phyloP scores from a whole-genome alignment of 352 stramenopile genomes.

The Globisporangium acanthophoron region DNA sequence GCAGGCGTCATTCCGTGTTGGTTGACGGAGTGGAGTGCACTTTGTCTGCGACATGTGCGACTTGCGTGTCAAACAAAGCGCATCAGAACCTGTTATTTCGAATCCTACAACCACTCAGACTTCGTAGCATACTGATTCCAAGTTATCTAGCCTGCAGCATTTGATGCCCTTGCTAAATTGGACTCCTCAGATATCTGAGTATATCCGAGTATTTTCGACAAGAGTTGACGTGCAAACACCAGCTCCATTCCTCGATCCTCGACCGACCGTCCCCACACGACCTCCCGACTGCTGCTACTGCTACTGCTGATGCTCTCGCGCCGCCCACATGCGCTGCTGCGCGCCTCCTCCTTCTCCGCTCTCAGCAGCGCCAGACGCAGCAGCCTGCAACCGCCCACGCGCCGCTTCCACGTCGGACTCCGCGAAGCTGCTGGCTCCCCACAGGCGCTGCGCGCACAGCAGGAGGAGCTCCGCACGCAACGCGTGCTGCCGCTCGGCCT shows the following conservation, averaged over 20 bases:
- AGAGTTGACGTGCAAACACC: too few species aligned
- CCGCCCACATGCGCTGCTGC: slow-evolving; percentile 4
- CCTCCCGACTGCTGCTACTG: neutral
- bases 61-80: neutral
- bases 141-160: too few species aligned
- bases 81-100: too few species aligned
- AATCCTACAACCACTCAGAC: too few species aligned
- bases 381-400: neutral
- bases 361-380: neutral
- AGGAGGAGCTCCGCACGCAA: slow-evolving; percentile 43
- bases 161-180: too few species aligned
- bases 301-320: neutral
- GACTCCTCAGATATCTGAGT: too few species aligned
- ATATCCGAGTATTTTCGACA: too few species aligned
- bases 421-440: slow-evolving; percentile 23
- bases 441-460: slow-evolving; percentile 34
- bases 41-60: too few species aligned
- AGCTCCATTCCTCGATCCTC: too few species aligned
- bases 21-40: neutral
- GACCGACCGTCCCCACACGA: too few species aligned
- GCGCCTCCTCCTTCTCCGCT: neutral
- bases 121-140: too few species aligned
- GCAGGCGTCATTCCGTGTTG: neutral
- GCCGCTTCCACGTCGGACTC: slow-evolving; percentile 47
- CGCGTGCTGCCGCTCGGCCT: slow-evolving; percentile 45